Evolutionary conservation across 2,329 filamentous ascomycete species (phyloP).

Genomic region (Monascus ruber): DNA sequence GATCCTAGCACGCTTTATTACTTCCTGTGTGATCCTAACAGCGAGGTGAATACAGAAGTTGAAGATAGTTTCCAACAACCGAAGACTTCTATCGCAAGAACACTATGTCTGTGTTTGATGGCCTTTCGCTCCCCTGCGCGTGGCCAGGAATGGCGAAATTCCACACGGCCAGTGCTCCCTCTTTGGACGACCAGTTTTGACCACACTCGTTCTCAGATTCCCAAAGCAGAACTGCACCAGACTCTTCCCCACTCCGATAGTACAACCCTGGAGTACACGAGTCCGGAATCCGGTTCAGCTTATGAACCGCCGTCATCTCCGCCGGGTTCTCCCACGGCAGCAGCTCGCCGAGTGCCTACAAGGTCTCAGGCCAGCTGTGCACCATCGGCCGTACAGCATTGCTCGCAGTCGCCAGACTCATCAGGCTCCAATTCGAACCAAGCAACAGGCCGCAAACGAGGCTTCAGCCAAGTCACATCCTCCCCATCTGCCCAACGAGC

Average conservation of each 20-base stretch:
- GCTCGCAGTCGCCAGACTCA: constrained; percentile 3
- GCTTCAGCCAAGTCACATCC: constrained; percentile 13
- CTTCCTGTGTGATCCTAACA: constrained; percentile 14
- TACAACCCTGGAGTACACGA: no score
- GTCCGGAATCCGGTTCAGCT: no score
- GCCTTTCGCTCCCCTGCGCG: constrained; percentile 8
- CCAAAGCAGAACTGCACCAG: constrained; percentile 6
- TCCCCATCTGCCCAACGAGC: constrained; percentile 7
- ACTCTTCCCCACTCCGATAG: no score
- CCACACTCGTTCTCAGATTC: constrained; percentile 9
- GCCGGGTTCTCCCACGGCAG: no score
- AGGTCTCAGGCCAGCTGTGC: no score
- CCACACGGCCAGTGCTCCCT: constrained; percentile 6
- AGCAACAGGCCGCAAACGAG: constrained; percentile 10
- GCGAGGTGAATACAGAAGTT: constrained; percentile 9
- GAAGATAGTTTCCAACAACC: no score
- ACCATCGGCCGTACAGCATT: no score
- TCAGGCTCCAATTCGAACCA: constrained; percentile 8
- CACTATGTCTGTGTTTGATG: constrained; percentile 16
- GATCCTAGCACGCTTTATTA: constrained; percentile 16
- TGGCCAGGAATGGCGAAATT: constrained; percentile 13
- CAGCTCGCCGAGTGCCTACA: no score
- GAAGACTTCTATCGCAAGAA: constrained; percentile 12
- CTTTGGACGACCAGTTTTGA: constrained; percentile 12
- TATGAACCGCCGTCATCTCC: no score